Base-by-base conservation (phyloP, 2,329 filamentous ascomycete species). In the Colletotrichum tropicale region DNA sequence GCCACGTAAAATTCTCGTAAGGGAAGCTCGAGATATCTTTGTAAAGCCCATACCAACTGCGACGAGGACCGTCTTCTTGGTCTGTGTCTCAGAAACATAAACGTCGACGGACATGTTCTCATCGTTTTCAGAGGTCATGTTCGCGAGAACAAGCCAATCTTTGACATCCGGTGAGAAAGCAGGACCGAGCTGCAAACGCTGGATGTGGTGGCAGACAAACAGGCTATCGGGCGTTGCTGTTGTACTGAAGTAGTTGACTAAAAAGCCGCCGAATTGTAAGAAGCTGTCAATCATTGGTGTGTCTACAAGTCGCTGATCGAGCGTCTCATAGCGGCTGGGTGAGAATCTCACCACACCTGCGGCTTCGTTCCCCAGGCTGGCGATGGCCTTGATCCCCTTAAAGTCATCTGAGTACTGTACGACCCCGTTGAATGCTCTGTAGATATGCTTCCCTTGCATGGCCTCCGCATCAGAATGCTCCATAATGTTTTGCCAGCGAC, bases 241-340 rank as follows among this genome's bases (percentile, higher is more conserved):
- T 36, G 55, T 24, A 26, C 64, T 71, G 36, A 73, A 75, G 34
- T 71, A 80, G n/a, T 79, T 79, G 8, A 72, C 70, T 7, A 78
- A 21, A 21, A 79, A 76, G 9, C 76, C 77, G 10, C 76, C 75
- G 52, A 81, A 58, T 10, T 75, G 70, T 9, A 73, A 34, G 61
- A 71, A 78, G 56, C 66, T 71, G 52, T 76, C 74, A 15, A 69
- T 60, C 48, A 72, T 61, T n/a, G 74, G 68, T 0, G 70, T 52
- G 43, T 69, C 66, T 1, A 43, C 13, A 5, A 69, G 38, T 1
- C 65, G 38, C 24, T 73, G 70, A 13, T 55, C 70, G 12, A 56
- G 65, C 9, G 70, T 65, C 4, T 18, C 30, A 10, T 48, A 2
- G 18, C 15, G 34, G 12, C n/a, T 1, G 7, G 56, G 5, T 1